Evolutionary conservation across 2,329 filamentous ascomycete genomes (phyloP).

Genomic region (Paecilomyces dactylethromorphus): DNA sequence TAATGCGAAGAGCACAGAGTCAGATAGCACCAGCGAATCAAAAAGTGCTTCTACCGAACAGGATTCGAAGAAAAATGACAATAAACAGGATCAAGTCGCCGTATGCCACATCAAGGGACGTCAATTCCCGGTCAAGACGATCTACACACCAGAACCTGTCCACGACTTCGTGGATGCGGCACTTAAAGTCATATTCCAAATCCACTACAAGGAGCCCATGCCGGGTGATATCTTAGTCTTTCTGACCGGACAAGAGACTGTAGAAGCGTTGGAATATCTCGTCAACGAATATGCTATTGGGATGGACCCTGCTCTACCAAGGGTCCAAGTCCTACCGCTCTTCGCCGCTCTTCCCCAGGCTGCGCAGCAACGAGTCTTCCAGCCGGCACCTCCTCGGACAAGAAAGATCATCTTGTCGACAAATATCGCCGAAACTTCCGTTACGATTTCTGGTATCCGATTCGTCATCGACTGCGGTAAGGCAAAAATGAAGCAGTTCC

Average conservation of each 20-base stretch:
- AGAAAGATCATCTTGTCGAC: constrained; percentile 88
- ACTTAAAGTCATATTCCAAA: constrained; percentile 73
- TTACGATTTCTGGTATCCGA: constrained; percentile 87
- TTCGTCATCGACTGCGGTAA: constrained; percentile 92
- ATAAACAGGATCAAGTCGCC: constrained; percentile 36
- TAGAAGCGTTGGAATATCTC: constrained; percentile 72
- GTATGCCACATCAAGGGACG: constrained; percentile 73
- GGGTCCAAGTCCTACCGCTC: constrained; percentile 65
- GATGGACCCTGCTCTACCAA: constrained; percentile 66
- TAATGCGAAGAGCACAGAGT: background rate
- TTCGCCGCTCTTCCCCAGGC: constrained; percentile 86
- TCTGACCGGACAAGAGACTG: constrained; percentile 85
- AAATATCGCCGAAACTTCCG: constrained; percentile 97
- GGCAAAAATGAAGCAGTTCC: constrained; percentile 88
- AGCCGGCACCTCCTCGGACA: constrained; percentile 64
- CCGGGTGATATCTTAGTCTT: constrained; percentile 93
- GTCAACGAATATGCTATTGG: constrained; percentile 72
- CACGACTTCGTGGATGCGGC: constrained; percentile 77
- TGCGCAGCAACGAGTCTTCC: constrained; percentile 80
- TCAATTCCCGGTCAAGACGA: constrained; percentile 74
- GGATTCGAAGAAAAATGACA: constrained; percentile 1
- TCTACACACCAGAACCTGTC: constrained; percentile 67
- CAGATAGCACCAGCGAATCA: constrained; percentile 5
- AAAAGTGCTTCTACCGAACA: constrained; percentile 1
- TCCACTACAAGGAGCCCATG: constrained; percentile 81